Base-by-base conservation (phyloP, 495 filamentous ascomycete genomes). In the Bryoglossum gracile region DNA sequence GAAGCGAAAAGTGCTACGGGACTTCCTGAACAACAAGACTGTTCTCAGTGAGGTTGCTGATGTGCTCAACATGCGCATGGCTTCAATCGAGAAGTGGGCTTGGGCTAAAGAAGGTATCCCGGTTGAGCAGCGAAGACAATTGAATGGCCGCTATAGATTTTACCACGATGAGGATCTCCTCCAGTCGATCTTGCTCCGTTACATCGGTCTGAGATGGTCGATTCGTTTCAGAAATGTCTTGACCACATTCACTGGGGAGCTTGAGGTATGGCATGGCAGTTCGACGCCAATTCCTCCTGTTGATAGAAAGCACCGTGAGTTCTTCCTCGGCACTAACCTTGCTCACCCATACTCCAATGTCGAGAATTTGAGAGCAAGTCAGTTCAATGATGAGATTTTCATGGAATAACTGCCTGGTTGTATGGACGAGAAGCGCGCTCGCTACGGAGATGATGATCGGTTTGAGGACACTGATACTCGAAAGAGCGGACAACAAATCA, bases 131-230 rank as follows among this genome's bases (percentile, higher is more conserved):
- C 70, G 76, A 25, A 73, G 78, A 3, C 73, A 81, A 36, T 63
- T 86, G 25, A 83, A 77, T 49, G 80, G 80, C 0, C 72, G 74
- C 41, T 83, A 82, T 50, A 72, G 75, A 1, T 67, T 84, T 4
- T 73, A 69, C 53, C 78, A 81, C 76, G 77, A 84, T 35, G 79
- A 82, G 52, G 82, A 83, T 46, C 65, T 84, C 22, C 65, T 84
- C 4, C 77, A 84, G 46, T 69, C 74, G 3, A 70, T 86, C 13
- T 68, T 86, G 47, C 61, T 84, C 8, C 77, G 84, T 22, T 81
- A 79, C 34, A 69, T 86, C 23, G 81, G 81, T 16, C 57, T 76
- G 4, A 72, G 67, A 38, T 83, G 78, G 79, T 70, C 76, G 8
- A 70, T 77, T 13, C 61, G 71, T 18, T 65, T 84, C 53, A 73